Evolutionary conservation across 164 flowering plant genomes (phyloP).

Genomic region (Vitis amurensis): DNA sequence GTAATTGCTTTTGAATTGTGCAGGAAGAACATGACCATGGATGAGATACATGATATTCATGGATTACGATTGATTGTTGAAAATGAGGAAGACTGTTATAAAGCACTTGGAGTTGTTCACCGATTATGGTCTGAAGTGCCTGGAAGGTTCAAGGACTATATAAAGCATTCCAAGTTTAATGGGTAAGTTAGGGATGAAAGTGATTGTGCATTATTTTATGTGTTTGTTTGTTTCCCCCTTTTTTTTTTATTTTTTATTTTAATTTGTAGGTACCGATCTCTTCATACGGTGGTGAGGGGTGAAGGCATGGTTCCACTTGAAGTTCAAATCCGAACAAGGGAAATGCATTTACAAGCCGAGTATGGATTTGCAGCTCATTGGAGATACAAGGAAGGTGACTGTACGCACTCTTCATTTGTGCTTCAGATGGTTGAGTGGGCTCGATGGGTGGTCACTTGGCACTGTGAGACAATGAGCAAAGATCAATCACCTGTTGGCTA

Average conservation of each 20-base stretch:
- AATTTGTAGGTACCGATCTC: constrained; percentile 72
- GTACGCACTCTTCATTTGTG: constrained; percentile 68
- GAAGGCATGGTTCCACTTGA: constrained; percentile 81
- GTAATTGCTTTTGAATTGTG: constrained; percentile 8
- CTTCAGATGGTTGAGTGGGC: constrained; percentile 99
- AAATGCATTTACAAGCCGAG: constrained; percentile 95
- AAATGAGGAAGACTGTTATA: constrained; percentile 79
- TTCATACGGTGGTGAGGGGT: constrained; percentile 87
- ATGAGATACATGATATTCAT: constrained; percentile 91
- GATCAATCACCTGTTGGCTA: constrained; percentile 41
- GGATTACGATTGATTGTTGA: constrained; percentile 88
- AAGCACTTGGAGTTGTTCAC: constrained; percentile 68
- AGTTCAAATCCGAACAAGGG: constrained; percentile 91
- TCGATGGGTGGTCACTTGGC: constrained; percentile 87
- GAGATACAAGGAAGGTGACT: constrained; percentile 94
- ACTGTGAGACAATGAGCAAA: constrained; percentile 73
- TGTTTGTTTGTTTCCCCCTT: neutral
- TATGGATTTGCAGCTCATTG: constrained; percentile 98
- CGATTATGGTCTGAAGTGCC: constrained; percentile 82
- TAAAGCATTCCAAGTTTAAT: constrained; percentile 71
- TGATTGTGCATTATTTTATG: neutral
- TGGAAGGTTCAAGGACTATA: constrained; percentile 88
- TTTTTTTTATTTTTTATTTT: constrained; percentile 13
- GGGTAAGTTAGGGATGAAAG: constrained; percentile 52
- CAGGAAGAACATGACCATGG: constrained; percentile 87